phyloP scores from a whole-genome alignment of 1,284 basidiomycete species.

The Schizophyllum amplum region DNA sequence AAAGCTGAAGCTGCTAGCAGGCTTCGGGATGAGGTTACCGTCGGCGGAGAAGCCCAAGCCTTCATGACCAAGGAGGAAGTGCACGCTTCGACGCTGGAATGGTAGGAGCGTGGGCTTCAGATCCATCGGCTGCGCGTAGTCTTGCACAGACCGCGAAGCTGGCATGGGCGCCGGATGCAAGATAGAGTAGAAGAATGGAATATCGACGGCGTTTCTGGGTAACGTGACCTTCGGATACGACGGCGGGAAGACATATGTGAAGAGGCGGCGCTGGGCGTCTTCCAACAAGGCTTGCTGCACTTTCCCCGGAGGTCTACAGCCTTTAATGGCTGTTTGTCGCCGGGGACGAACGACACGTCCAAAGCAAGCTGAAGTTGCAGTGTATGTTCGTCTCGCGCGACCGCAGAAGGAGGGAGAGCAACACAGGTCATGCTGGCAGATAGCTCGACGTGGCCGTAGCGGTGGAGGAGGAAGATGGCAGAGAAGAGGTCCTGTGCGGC shows the following conservation, averaged over 20 bases:
- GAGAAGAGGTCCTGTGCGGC: not conserved
- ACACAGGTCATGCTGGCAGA: not conserved
- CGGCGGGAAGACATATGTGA: not conserved
- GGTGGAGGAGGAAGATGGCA: not conserved
- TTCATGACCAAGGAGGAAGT: slow-evolving; percentile 66
- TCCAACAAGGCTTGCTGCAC: not conserved
- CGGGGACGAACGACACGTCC: not conserved
- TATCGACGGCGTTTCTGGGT: slow-evolving; percentile 24
- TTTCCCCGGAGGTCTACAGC: not conserved
- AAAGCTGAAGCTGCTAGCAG: slow-evolving; percentile 29
- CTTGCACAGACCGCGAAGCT: no score
- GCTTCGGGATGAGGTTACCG: slow-evolving; percentile 32
- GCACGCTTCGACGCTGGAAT: slow-evolving; percentile 73
- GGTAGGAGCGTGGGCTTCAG: slow-evolving; percentile 64
- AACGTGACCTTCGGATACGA: no score
- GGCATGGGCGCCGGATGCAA: slow-evolving; percentile 55
- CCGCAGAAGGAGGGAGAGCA: not conserved
- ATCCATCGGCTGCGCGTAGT: slow-evolving; percentile 41
- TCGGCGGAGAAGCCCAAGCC: slow-evolving; percentile 37
- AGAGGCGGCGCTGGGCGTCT: not conserved
- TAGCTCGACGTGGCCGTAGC: not conserved
- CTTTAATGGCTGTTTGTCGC: not conserved
- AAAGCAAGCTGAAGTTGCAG: not conserved
- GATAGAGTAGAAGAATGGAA: slow-evolving; percentile 62
- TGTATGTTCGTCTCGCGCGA: slow-evolving; percentile 7